Evolutionary conservation across 2,329 filamentous ascomycete genomes (phyloP), one percentile per base, ranked within the genome.

Genomic region (Magnaporthiopsis poae): DNA sequence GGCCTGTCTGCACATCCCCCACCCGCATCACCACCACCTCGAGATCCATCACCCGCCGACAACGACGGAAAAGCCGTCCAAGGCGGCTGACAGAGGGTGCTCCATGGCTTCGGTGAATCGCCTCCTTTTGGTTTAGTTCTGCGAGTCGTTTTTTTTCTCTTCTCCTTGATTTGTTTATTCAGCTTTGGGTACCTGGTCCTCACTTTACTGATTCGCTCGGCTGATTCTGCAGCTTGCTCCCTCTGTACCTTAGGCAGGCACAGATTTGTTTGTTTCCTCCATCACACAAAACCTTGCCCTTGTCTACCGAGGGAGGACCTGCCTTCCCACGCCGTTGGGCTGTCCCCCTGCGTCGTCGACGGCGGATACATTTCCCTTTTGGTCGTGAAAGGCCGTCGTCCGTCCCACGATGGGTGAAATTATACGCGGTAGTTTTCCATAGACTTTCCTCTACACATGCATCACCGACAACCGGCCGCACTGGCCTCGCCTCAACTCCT

Each of bases 1-100:
- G 61, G 25, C 60, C 33, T n/a, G 21, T 13, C 27, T 33, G 61
- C 61, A 62, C 61, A 62, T 62, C 61, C 61, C 61, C 61, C 61
- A 62, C 61, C 31, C 31, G 21, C 21, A 52, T 52, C 39, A 52
- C 39, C 39, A 56, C 46, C 46, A n/a, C 46, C 46, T n/a, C 46
- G 46, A n/a, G 21, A 21, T n/a, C 46, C 18, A 25, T 56, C 46
- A 25, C 9, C 46, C 46, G 18, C 12, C 21, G 46, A 56, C 46
- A 56, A 25, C 46, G 46, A 21, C 21, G 46, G 21, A 56, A 56
- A 56, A 56, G 46, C 46, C 21, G 46, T 11, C 2, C 12, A 25
- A 56, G n/a, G 46, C 46, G 46, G 18, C 46, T 21, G 46, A 56
- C 21, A 25, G n/a, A 7, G 15, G 3, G 13, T 46, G 39, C 13